Percentiles rank a stretch among this genome's conserved stretches.
phyloP scores from a whole-genome alignment of 2,329 filamentous ascomycete genomes.

The Polytolypa hystricis region DNA sequence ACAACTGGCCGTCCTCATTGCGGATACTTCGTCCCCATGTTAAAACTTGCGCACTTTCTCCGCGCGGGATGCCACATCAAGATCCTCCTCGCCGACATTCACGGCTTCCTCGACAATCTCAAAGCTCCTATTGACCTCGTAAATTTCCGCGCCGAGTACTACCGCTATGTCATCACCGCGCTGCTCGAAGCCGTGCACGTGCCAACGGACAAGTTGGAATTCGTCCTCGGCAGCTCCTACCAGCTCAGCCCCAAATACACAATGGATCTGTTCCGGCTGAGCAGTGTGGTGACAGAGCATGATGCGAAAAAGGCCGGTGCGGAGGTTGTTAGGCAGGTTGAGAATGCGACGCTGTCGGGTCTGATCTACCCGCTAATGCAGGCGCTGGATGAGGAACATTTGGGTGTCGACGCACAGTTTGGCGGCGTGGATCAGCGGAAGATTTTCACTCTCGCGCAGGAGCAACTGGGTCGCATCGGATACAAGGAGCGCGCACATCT shows the following conservation, averaged over 20 bases:
- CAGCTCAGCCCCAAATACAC: conserved; percentile 58
- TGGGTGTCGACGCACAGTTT: conserved; percentile 80
- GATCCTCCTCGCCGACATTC: conserved; percentile 58
- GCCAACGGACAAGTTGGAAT: conserved; percentile 60
- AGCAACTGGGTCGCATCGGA: conserved; percentile 73
- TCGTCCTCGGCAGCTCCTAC: conserved; percentile 67
- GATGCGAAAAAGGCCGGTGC: conserved; percentile 83
- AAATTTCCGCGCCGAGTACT: conserved; percentile 65
- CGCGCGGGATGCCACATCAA: conserved; percentile 69
- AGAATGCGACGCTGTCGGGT: conserved; percentile 61
- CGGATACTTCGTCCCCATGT: conserved; percentile 73
- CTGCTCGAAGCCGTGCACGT: conserved; percentile 62
- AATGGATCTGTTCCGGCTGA: conserved; percentile 79
- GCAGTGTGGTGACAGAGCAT: conserved; percentile 59
- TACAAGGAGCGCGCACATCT: conserved; percentile 67
- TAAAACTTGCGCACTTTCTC: conserved; percentile 77
- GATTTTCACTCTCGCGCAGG: conserved; percentile 74
- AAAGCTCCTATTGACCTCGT: conserved; percentile 77
- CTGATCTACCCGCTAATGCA: conserved; percentile 81
- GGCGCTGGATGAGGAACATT: conserved; percentile 79
- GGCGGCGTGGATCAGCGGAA: conserved; percentile 79
- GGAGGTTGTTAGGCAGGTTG: conserved; percentile 87
- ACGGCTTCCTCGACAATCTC: conserved; percentile 42
- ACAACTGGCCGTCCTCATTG: conserved; percentile 74
- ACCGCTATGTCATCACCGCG: conserved; percentile 58